phyloP scores from a whole-genome alignment of 2,329 filamentous ascomycete species.

The Lachnellula arida region DNA sequence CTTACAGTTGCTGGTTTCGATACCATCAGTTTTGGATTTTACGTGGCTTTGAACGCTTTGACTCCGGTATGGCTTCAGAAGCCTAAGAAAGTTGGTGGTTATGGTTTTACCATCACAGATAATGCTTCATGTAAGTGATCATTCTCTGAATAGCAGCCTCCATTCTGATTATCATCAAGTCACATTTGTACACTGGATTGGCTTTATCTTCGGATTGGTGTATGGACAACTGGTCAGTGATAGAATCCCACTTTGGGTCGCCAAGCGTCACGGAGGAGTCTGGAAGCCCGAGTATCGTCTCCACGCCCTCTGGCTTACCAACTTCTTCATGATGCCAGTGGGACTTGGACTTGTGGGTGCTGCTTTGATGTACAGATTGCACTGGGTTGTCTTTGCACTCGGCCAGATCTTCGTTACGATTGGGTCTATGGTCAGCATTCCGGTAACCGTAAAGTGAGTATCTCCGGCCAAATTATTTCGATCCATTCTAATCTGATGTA shows the following conservation, averaged over 20 bases:
- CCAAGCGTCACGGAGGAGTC: slow-evolving; percentile 12
- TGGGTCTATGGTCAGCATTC: slow-evolving; percentile 10
- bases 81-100: slow-evolving; percentile 35
- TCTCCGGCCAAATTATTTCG: background rate
- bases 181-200: slow-evolving; percentile 39
- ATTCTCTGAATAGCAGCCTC: background rate
- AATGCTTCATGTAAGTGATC: slow-evolving; percentile 30
- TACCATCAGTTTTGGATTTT: slow-evolving; percentile 22
- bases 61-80: slow-evolving; percentile 35
- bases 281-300: slow-evolving; percentile 40
- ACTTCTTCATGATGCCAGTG: slow-evolving; percentile 31
- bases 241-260: slow-evolving; percentile 32
- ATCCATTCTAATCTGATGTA: background rate
- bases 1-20: slow-evolving; percentile 35
- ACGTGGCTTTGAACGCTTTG: slow-evolving; percentile 21
- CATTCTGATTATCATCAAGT: slow-evolving; percentile 23
- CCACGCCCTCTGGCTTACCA: slow-evolving; percentile 29
- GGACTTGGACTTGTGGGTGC: slow-evolving; percentile 37
- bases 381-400: slow-evolving; percentile 38
- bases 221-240: slow-evolving; percentile 38
- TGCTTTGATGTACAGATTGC: slow-evolving; percentile 37
- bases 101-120: slow-evolving; percentile 38
- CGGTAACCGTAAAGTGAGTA: slow-evolving; percentile 12
- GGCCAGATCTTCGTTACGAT: slow-evolving; percentile 39
- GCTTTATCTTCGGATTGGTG: slow-evolving; percentile 34